Percentiles rank a stretch among this genome's conserved stretches.
phyloP scores from a whole-genome alignment of 495 filamentous ascomycete genomes.

The Annulohypoxylon moriforme region DNA sequence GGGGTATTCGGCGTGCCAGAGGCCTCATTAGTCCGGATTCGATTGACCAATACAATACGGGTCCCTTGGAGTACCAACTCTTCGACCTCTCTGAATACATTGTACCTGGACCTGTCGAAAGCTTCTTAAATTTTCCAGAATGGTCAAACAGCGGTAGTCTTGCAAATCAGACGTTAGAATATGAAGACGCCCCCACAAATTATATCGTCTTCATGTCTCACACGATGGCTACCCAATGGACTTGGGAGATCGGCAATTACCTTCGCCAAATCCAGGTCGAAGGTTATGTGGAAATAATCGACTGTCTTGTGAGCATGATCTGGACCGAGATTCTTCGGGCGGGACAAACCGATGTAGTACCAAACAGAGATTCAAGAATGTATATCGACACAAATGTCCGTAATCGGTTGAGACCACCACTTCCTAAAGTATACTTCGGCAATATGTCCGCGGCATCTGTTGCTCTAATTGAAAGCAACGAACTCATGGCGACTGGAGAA shows the following conservation, averaged over 20 bases:
- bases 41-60: background rate
- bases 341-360: background rate
- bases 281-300: background rate
- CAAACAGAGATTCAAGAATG: background rate
- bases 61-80: background rate
- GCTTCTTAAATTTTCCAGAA: background rate
- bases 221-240: background rate
- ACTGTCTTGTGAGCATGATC: background rate
- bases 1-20: background rate
- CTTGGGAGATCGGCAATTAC: background rate
- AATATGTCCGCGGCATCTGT: background rate
- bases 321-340: background rate
- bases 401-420: background rate
- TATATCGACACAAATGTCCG: background rate
- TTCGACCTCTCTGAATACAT: background rate
- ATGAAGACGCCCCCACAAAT: background rate
- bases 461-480: background rate
- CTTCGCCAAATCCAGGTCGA: too few relatives aligned
- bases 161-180: too few relatives aligned
- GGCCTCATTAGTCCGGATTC: background rate
- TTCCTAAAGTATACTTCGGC: background rate
- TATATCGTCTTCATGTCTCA: background rate
- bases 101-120: background rate
- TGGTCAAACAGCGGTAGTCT: background rate
- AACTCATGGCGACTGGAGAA: slow-evolving; percentile 32